A percentile compares a stretch with the other conserved stretches of the same genome.
Evolutionary conservation across 1,284 basidiomycete species (phyloP).

Genomic region (Fomes fomentarius): DNA sequence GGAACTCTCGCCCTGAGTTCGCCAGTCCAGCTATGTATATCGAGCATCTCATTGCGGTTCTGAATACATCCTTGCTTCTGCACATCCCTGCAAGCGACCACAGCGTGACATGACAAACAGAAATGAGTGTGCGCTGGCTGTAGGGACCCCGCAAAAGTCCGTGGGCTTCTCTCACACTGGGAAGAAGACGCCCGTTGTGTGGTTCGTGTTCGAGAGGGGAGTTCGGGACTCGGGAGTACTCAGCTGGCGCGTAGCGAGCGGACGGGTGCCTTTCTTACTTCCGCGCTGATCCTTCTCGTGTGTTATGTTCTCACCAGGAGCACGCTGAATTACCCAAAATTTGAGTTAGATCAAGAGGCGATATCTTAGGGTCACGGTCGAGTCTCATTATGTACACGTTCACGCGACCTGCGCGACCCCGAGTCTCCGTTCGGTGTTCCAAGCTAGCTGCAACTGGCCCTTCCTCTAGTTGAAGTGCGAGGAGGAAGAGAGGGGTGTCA

Average conservation of each 20-base stretch:
- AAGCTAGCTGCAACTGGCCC: slow-evolving; percentile 3
- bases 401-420: slow-evolving; percentile 25
- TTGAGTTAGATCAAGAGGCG: slow-evolving; percentile 21
- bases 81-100: neutral
- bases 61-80: neutral
- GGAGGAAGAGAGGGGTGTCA: neutral
- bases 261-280: neutral
- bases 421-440: slow-evolving; percentile 14
- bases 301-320: slow-evolving; percentile 4
- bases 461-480: neutral
- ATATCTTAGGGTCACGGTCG: slow-evolving; percentile 23
- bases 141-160: slow-evolving; percentile 5
- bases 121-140: neutral
- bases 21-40: neutral
- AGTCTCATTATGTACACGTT: slow-evolving; percentile 24
- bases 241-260: slow-evolving; percentile 1
- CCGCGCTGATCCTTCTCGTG: slow-evolving; percentile 2
- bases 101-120: neutral
- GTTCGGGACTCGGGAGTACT: neutral
- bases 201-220: neutral
- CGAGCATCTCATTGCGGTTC: neutral
- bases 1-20: neutral
- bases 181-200: slow-evolving; percentile 5
- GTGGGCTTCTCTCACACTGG: neutral
- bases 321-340: slow-evolving; percentile 4